phyloP scores from a whole-genome alignment of 2,329 filamentous ascomycete species.

The Neonectria ditissima region DNA sequence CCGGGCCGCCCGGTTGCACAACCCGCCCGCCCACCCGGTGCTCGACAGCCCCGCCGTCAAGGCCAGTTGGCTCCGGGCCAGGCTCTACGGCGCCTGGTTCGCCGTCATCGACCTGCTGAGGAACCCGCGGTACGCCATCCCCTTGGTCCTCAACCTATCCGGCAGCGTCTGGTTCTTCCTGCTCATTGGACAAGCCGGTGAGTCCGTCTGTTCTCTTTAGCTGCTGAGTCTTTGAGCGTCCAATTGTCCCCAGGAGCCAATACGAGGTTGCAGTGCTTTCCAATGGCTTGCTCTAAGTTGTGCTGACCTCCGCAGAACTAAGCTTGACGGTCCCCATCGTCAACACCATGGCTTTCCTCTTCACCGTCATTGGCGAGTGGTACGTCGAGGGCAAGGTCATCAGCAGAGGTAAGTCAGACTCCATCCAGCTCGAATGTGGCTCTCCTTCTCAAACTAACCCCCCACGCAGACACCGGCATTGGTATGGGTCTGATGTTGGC shows the following conservation, averaged over 20 bases:
- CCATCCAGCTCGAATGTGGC: neutral
- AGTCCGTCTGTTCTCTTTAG: conserved; percentile 50
- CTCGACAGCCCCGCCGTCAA: conserved; percentile 63
- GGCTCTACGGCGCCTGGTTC: conserved; percentile 75
- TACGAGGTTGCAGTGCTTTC: conserved; percentile 14
- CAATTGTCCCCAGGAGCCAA: neutral
- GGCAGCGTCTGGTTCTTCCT: conserved; percentile 98
- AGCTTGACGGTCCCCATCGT: conserved; percentile 95
- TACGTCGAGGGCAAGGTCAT: conserved; percentile 94
- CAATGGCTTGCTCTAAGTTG: conserved; percentile 29
- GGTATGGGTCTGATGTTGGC: conserved; percentile 83
- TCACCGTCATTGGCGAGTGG: conserved; percentile 95
- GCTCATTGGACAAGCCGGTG: conserved; percentile 91
- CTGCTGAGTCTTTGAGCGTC: neutral
- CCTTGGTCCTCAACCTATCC: conserved; percentile 87
- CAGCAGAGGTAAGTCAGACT: conserved; percentile 71
- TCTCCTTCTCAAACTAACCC: neutral
- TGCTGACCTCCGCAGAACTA: conserved; percentile 69
- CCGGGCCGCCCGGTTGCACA: conserved; percentile 81
- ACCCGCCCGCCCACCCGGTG: conserved; percentile 68
- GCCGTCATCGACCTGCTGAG: conserved; percentile 81
- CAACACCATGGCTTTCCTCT: conserved; percentile 94
- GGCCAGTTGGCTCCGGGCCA: conserved; percentile 71
- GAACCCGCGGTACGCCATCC: conserved; percentile 86
- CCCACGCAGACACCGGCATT: conserved; percentile 76